Base-by-base conservation (phyloP, 805 yeast species). In the Kuraishia borneana region DNA sequence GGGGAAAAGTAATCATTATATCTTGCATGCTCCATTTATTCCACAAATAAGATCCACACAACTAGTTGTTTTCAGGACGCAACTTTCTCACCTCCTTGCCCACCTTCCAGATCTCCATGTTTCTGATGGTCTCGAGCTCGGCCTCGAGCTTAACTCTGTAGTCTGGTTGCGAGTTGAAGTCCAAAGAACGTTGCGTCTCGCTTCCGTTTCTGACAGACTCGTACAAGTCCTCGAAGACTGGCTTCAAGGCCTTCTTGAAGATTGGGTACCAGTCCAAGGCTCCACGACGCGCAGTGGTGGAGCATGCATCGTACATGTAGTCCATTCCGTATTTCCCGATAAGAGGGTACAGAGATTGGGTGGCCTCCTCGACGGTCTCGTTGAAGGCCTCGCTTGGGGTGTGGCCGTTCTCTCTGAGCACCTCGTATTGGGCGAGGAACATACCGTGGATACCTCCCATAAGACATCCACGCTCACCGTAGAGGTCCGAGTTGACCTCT, bases 391-490 rank as follows among this genome's bases (percentile, higher is more conserved):
- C 98, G 42, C 96, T 85, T 72, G 98, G 98, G 48, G 96, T 75
- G 80, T 92, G 98, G 48, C 98, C 98, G 63, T 94, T 87, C 75
- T 89, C 97, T 74, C 98, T 88, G 65, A 92, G 80, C 44, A 92
- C 98, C 71, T 92, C 98, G 77, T 92, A 92, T 75, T 92, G 98
- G 53, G 98, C 98, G 59, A 92, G 78, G 92, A 92, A 92, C 97
- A 92, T 92, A 78, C 98, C 98, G 76, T 92, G 98, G 74, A 92
- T 89, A 78, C 97, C 97, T 65, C 97, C 98, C 98, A 89, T 92
- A 53, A 92, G 75, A 73, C 97, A 92, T 62, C 98, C 98, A 76
- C 98, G 85, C 78, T 92, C 98, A 72, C 98, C 98, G 74, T 92
- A 92, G 60, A 92, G 74, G 66, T 92, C 98, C 47, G 97, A 88